Base-by-base conservation (phyloP, 768 basidiomycete species). In the Tricholoma furcatifolium region DNA sequence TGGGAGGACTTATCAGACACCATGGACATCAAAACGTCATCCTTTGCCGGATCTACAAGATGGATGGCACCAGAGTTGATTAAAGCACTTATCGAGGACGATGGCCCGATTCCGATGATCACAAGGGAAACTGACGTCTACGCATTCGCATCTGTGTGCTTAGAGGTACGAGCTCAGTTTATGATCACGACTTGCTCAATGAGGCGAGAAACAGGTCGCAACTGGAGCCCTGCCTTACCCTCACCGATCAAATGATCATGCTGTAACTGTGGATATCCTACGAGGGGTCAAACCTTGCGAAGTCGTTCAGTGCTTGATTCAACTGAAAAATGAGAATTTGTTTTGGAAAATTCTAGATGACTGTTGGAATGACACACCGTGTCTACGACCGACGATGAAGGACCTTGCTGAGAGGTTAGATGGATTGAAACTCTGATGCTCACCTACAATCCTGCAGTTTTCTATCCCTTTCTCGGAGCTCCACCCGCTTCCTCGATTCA, bases 61-160 rank as follows among this genome's bases (percentile, higher is more conserved):
- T 81, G 78, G 75, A 78, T 80, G 78, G 83, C 83, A 0, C 83
- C 83, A 15, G 83, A 84, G 60, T 62, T 84, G 39, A 68, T 84
- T 12, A 59, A 74, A 31, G 74, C 77, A 0, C 74, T 80, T 34
- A 74, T 79, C 5, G 74, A 80, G 39, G 82, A 83, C 49, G 69
- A 74, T 41, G 72, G 66, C 0, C 48, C 55, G 0, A 59, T 68
- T 3, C 78, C 78, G 10, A 70, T 73, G 0, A 75, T 82, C 50
- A 78, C 81, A 14, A 78, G 73, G 1, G 68, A 64, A 36, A 82
- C 77, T 43, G 83, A 85, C 57, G 79, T 84, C n/a, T 85, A 80
- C 51, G 78, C 82, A 2, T 84, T 81, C 62, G 81, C 71, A 1
- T 81, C 77, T 17, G 75, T 84, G 40, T 83, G 82, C 63, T 70